Base-by-base conservation (phyloP, 192 early-diverging fungal genomes). In the Linnemannia hyalina region DNA sequence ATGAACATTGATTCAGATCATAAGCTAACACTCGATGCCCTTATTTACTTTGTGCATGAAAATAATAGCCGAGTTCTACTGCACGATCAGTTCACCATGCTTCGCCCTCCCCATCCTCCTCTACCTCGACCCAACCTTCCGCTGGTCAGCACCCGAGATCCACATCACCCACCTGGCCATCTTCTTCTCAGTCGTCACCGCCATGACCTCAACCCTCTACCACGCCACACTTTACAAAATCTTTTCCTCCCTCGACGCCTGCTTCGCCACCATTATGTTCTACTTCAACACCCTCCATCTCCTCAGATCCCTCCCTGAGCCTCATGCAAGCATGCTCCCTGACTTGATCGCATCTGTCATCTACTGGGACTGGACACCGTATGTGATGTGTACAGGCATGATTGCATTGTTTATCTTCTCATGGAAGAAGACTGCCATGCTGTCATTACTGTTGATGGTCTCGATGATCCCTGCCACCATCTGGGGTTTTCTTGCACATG, bases 71-170 rank as follows among this genome's bases (percentile, higher is more conserved):
- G 90, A 91, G 77, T 91, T 91, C 80, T 90, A 88, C 35, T 91
- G 90, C 77, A 89, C 90, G 0, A 81, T 90, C 79, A 91, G 88
- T 35, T 91, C 90, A 36, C 88, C 85, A 18, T 90, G 78, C 90
- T 91, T 91, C 60, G 89, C 89, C 3, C 83, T 91, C 7, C 90
- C 90, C 10, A 23, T 91, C 36, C 74, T 91, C 5, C 80, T 91
- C 40, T 90, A 90, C 71, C 65, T 83, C 23, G 81, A 80, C 76
- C 81, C 79, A 1, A 23, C 68, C 23, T 82, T 80, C 70, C 80
- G 72, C 26, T 81, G 82, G 81, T 78, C 79, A n/a, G 76, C 80
- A n/a, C 82, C 80, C 29, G 80, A 86, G 41, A 80, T 82, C 68
- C 85, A 82, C 26, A 75, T 75, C 41, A 89, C 85, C 22, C 81